Conservation (phyloP, 768 basidiomycete genomes). For the Rhizopogon salebrosus region DNA sequence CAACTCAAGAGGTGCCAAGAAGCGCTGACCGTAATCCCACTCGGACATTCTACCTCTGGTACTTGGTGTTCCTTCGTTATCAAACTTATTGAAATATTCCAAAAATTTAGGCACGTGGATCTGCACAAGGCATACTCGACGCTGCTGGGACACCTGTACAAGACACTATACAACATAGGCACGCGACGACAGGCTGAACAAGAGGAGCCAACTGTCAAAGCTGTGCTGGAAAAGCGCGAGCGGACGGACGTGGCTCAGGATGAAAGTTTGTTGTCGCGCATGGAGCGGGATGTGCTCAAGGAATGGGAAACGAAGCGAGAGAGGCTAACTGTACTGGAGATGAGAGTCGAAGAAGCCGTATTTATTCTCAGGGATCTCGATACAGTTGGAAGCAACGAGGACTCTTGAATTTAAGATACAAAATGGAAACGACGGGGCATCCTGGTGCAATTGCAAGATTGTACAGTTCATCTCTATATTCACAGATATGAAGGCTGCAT, state of each 20-base stretch:
- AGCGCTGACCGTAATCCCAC: slow-evolving; percentile 86
- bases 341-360: slow-evolving; percentile 82
- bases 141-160: slow-evolving; percentile 76
- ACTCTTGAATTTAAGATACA: slow-evolving; percentile 26
- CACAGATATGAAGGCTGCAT: too few relatives aligned
- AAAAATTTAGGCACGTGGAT: slow-evolving; percentile 78
- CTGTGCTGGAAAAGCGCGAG: slow-evolving; percentile 76
- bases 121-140: slow-evolving; percentile 75
- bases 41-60: slow-evolving; percentile 92
- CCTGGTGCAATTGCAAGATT: too few relatives aligned
- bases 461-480: too few relatives aligned
- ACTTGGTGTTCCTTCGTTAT: slow-evolving; percentile 8
- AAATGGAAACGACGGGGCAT: too few relatives aligned
- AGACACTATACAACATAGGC: slow-evolving; percentile 84
- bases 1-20: slow-evolving; percentile 90
- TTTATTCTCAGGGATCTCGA: slow-evolving; percentile 85
- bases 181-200: slow-evolving; percentile 69
- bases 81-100: slow-evolving; percentile 1
- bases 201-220: slow-evolving; percentile 57
- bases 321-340: slow-evolving; percentile 75
- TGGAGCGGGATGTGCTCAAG: slow-evolving; percentile 71
- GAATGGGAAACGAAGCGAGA: slow-evolving; percentile 73
- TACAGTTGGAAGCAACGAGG: slow-evolving; percentile 42
- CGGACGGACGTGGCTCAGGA: slow-evolving; percentile 82
- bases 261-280: slow-evolving; percentile 57